Base-by-base conservation (phyloP, 768 basidiomycete species). In the Dentipellis sp. region DNA sequence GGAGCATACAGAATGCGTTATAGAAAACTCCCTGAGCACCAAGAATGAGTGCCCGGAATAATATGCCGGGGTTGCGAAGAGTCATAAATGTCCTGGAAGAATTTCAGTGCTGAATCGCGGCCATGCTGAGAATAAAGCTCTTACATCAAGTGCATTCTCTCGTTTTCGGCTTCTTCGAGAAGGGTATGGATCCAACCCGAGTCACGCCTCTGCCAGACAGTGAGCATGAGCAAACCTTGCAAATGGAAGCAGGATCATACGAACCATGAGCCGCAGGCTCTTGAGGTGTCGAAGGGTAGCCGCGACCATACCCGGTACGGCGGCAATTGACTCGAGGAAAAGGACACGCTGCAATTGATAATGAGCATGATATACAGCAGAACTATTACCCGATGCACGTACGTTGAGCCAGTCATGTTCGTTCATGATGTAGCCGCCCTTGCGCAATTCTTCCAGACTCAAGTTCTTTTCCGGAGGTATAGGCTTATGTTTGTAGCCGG, bases 261-360 rank as follows among this genome's bases (percentile, higher is more conserved):
- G 21, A 58, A 88, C 88, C 88, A 98, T 89, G 38, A 94, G 74
- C 40, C 97, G 83, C 39, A 99, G 76, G 68, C 91, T 93, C 42
- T 80, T 79, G 36, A 99, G 76, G 72, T 99, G 97, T 23, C 97
- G 80, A 37, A 94, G 75, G 29, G 85, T 86, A 9, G 88, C 90
- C 11, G 83, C 91, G n/a, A 89, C 92, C 91, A 94, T 94, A 4
- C 94, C 94, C 17, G 95, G 95, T 1, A 97, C 94, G 19, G 91
- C 97, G 11, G 97, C 97, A 53, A 97, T 82, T 53, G 80, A 85
- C 72, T 98, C 95, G 36, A 98, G 77, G 72, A 86, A 80, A 49
- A 86, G 68, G 59, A 85, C 78, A 22, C 86, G 73, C 65, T 75
- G 58, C n/a, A 46, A 16, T 39, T 22, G 17, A 78, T 75, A 22